phyloP scores from a whole-genome alignment of 768 basidiomycete genomes.

The Boletellus ananiceps region DNA sequence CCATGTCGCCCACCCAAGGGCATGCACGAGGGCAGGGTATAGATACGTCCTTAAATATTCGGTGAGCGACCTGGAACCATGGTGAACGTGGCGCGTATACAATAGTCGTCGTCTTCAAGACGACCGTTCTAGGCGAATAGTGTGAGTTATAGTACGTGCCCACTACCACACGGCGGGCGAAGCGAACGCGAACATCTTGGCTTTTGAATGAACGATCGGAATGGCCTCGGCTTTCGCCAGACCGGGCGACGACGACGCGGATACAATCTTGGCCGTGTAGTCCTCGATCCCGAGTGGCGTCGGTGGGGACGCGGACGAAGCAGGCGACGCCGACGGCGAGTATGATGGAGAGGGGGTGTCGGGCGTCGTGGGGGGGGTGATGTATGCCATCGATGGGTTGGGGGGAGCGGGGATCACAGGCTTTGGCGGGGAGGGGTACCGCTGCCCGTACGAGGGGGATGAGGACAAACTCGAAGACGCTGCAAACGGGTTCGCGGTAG shows the following conservation, averaged over 20 bases:
- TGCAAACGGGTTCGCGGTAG: conserved; percentile 31
- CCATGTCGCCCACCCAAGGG: conserved; percentile 26
- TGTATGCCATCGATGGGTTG: conserved; percentile 15
- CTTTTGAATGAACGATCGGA: conserved; percentile 38
- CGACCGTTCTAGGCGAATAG: conserved; percentile 23
- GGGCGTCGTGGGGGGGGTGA: conserved; percentile 37
- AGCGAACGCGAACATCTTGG: conserved; percentile 63
- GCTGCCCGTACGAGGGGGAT: conserved; percentile 26
- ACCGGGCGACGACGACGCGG: conserved; percentile 36
- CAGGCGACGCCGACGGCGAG: conserved; percentile 50
- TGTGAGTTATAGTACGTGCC: conserved; percentile 16
- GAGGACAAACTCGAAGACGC: conserved; percentile 29
- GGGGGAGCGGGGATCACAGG: conserved; percentile 16
- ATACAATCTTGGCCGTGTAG: conserved; percentile 44
- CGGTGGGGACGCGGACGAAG: conserved; percentile 57
- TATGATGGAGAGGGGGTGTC: conserved; percentile 54
- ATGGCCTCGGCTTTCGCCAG: conserved; percentile 21
- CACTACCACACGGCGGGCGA: conserved; percentile 57
- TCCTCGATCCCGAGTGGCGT: conserved; percentile 54
- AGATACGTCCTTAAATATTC: conserved; percentile 33
- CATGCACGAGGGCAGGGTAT: conserved; percentile 23
- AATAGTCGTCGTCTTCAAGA: conserved; percentile 29
- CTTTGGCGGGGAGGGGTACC: conserved; percentile 33
- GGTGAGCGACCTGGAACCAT: conserved; percentile 9
- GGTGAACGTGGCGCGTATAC: conserved; percentile 17